Base-by-base conservation (phyloP, 2,329 filamentous ascomycete genomes). In the Arachnomyces sp. region DNA sequence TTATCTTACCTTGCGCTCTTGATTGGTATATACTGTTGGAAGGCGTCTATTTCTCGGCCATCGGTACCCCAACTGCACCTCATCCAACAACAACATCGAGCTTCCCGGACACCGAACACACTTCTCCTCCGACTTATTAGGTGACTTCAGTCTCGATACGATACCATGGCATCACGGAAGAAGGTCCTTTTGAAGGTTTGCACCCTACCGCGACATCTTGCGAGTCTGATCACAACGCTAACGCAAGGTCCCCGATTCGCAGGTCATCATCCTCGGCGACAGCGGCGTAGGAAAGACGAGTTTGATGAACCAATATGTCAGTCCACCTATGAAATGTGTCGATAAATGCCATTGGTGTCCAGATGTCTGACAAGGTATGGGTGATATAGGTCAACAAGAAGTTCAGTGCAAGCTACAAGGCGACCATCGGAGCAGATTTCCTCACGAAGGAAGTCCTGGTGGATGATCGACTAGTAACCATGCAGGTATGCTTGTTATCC, bases 281-380 rank as follows among this genome's bases (percentile, higher is more conserved):
- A 96, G 90, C 67, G 92, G 92, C 70, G 92, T 98, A 48, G 92
- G 92, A 65, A 98, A 98, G 77, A 98, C 92, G 46, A 95, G 88
- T 68, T 81, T 98, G 78, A 98, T 98, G 92, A 98, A 98, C 72
- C 92, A 98, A 96, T 98, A 96, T 85, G 92, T 96, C 80, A 65
- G 84, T 56, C 42, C 35, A 39, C 25, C 25, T 39, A 40, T 43
- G 8, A 17, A 30, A 5, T 25, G 9, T 25, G 9, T 9, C 20
- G 20, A 25, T 5, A 9, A 25, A 36, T 7, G 6, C 17, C 17
- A 36, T 36, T n/a, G 33, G 31, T 28, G 43, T 31, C n/a, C 39
- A 34, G 43, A 36, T 49, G 36, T 55, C 28, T 32, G 34, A 38
- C n/a, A 14, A 7, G 7, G 12, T 18, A 29, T 25, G 36, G 20